A percentile compares a stretch with the other conserved stretches of the same genome.
Evolutionary conservation across 2,329 filamentous ascomycete species (phyloP).

Genomic region (Pseudogymnoascus sp.): DNA sequence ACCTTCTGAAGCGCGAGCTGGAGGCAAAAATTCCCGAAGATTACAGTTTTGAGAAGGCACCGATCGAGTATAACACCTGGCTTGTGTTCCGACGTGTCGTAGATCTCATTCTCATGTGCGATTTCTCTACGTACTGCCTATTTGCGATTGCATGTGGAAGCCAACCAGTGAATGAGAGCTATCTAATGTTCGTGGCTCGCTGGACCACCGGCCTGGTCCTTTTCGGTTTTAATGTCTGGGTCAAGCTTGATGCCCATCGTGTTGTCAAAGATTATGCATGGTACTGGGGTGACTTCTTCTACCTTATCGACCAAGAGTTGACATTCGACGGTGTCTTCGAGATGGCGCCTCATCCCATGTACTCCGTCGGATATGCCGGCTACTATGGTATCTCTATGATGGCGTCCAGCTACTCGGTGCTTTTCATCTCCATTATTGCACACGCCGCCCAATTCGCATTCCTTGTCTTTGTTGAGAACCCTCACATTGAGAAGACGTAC

Average conservation of each 20-base stretch:
- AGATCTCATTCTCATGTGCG: slow-evolving; percentile 96
- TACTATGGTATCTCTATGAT: slow-evolving; percentile 98
- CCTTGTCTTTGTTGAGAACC: slow-evolving; percentile 85
- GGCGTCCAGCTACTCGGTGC: slow-evolving; percentile 93
- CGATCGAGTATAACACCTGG: slow-evolving; percentile 99
- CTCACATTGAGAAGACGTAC: slow-evolving; percentile 97
- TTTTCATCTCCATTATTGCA: slow-evolving; percentile 92
- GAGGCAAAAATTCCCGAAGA: slow-evolving; percentile 92
- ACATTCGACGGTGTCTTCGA: slow-evolving; percentile 99
- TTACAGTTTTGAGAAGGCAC: slow-evolving; percentile 87
- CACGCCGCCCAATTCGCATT: slow-evolving; percentile 94
- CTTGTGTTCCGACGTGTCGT: slow-evolving; percentile 91
- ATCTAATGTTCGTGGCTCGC: slow-evolving; percentile 61
- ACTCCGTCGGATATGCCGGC: slow-evolving; percentile 93
- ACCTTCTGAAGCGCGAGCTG: slow-evolving; percentile 77
- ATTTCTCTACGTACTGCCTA: slow-evolving; percentile 93
- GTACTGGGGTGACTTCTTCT: slow-evolving; percentile 99
- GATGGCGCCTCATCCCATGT: slow-evolving; percentile 98
- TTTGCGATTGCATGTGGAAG: slow-evolving; percentile 86
- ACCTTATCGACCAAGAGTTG: slow-evolving; percentile 92
- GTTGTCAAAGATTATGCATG: slow-evolving; percentile 99
- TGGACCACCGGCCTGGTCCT: slow-evolving; percentile 74
- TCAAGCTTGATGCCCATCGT: slow-evolving; percentile 93
- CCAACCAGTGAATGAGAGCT: slow-evolving; percentile 64
- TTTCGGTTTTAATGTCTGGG: slow-evolving; percentile 94